phyloP scores from a whole-genome alignment of 75 land plant species.

The Picea sitchensis region DNA sequence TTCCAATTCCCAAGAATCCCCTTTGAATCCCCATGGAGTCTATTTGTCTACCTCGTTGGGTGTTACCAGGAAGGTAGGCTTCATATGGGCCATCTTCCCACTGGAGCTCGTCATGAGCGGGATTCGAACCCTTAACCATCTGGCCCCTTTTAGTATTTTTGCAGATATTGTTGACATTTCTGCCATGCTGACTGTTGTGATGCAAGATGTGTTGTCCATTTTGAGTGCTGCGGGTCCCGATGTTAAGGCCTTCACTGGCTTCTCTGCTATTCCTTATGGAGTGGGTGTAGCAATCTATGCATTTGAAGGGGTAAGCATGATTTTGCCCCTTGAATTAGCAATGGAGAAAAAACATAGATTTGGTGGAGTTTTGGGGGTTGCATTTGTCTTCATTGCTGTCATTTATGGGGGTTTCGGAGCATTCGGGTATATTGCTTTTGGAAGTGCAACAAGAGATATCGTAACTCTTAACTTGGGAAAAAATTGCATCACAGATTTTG shows the following conservation, averaged over 20 bases:
- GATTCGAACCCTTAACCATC: constrained; percentile 26
- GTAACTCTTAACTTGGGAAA: constrained; percentile 36
- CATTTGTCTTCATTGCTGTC: constrained; percentile 26
- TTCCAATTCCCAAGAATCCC: too few species aligned
- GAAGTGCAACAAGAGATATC: constrained; percentile 35
- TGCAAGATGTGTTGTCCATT: constrained; percentile 19
- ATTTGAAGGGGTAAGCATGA: constrained; percentile 33
- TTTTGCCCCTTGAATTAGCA: constrained; percentile 28
- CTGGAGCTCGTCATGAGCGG: constrained; percentile 31
- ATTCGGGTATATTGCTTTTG: constrained; percentile 43
- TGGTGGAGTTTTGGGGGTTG: constrained; percentile 22
- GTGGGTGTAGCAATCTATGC: constrained; percentile 47
- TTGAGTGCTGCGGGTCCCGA: constrained; percentile 6
- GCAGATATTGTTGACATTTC: constrained; percentile 34
- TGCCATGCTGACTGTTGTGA: constrained; percentile 39
- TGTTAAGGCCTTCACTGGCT: constrained; percentile 19
- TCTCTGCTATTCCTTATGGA: constrained; percentile 18
- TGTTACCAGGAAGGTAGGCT: not conserved
- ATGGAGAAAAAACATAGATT: constrained; percentile 28
- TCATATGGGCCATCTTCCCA: constrained; percentile 22
- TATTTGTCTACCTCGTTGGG: not conserved
- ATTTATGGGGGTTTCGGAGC: constrained; percentile 26
- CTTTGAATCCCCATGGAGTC: not conserved
- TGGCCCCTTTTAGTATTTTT: constrained; percentile 51
- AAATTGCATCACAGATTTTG: constrained; percentile 21